Evolutionary conservation across 1,139 yeast genomes (phyloP).

Genomic region (Martiniozyma asiatica): DNA sequence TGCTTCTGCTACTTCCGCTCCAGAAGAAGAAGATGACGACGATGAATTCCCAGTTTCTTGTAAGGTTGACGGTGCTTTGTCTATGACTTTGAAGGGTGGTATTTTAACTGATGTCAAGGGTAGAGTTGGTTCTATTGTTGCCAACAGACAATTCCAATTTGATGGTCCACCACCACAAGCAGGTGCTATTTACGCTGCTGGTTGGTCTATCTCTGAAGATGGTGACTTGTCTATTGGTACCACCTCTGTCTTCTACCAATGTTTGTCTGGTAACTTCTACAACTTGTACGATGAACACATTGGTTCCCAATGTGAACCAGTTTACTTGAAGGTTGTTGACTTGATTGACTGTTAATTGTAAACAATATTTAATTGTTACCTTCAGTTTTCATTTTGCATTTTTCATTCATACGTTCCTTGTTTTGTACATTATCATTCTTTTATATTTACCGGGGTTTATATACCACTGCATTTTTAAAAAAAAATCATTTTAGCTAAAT

Average conservation of each 20-base stretch:
- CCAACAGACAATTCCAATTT: conserved; percentile 80
- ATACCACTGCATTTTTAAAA: too few species aligned
- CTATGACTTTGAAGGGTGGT: conserved; percentile 41
- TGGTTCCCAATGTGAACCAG: conserved; percentile 56
- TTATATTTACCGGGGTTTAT: too few species aligned
- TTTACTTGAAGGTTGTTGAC: conserved; percentile 54
- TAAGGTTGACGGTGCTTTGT: conserved; percentile 36
- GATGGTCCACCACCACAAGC: conserved; percentile 92
- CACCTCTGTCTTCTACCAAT: conserved; percentile 57
- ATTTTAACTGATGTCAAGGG: conserved; percentile 49
- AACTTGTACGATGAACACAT: conserved; percentile 64
- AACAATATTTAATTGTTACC: too few species aligned
- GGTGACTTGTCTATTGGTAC: conserved; percentile 65
- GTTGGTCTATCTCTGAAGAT: conserved; percentile 60
- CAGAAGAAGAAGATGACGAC: conserved; percentile 9
- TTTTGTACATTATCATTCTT: too few species aligned
- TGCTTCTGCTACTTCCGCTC: not conserved
- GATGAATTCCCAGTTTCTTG: conserved; percentile 34
- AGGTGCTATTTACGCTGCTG: conserved; percentile 76
- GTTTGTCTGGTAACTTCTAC: conserved; percentile 71
- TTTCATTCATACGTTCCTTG: too few species aligned
- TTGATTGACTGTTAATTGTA: conserved; percentile 53
- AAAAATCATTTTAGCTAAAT: too few species aligned
- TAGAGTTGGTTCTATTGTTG: conserved; percentile 73
- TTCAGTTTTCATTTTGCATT: too few species aligned